Evolutionary conservation across 2,329 filamentous ascomycete genomes (phyloP).

Genomic region (Epichloe hybrida): DNA sequence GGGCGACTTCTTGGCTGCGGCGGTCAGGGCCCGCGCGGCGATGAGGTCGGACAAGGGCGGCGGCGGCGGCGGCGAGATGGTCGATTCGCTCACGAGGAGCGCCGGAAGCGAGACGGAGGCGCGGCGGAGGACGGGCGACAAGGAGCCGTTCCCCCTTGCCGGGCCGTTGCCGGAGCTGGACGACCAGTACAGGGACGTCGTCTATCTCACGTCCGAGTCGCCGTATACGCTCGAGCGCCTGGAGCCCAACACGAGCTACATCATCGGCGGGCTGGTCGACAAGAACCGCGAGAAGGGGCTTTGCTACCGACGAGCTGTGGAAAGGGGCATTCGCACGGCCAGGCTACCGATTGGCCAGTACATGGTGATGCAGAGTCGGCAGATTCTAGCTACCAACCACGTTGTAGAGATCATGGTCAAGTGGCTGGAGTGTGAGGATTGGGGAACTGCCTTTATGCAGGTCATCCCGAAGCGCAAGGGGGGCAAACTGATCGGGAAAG

Average conservation of each 20-base stretch:
- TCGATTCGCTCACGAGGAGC: constrained; percentile 39
- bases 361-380: constrained; percentile 76
- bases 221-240: constrained; percentile 69
- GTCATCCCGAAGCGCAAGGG: constrained; percentile 89
- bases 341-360: constrained; percentile 92
- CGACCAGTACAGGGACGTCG: constrained; percentile 34
- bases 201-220: constrained; percentile 91
- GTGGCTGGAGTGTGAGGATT: constrained; percentile 83
- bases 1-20: constrained; percentile 59
- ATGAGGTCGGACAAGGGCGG: constrained; percentile 46
- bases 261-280: constrained; percentile 89
- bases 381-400: constrained; percentile 86
- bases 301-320: constrained; percentile 70
- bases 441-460: constrained; percentile 76
- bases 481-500: constrained; percentile 44
- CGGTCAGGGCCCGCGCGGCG: constrained; percentile 47
- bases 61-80: too few relatives aligned
- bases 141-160: constrained; percentile 21
- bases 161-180: constrained; percentile 19
- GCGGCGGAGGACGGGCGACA: constrained; percentile 14
- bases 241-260: constrained; percentile 79
- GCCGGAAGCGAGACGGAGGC: constrained; percentile 16
- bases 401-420: constrained; percentile 92
- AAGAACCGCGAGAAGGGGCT: constrained; percentile 93
- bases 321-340: constrained; percentile 71